These are phyloP conservation scores for Dimocarpus longan DNA, from an alignment of 345 rosid genomes.

Conservation along the genomic window DNA sequence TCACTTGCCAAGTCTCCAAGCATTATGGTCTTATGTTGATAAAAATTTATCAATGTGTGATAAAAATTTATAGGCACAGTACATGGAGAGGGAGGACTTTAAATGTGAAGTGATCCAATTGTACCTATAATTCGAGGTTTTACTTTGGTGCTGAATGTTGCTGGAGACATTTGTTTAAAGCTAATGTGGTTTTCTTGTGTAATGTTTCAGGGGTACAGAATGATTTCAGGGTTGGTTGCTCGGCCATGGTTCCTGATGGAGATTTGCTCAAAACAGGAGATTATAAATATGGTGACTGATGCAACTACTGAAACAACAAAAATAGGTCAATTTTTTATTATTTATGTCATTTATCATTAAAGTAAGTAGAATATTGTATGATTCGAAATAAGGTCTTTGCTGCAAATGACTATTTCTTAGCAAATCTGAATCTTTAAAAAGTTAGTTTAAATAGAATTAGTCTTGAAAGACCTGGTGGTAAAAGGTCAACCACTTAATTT, in stretches of 20 bases:
- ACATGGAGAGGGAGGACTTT: neutral
- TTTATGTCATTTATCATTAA: neutral
- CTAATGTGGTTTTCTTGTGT: slow-evolving; percentile 16
- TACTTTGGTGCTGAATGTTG: neutral
- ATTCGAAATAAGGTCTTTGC: neutral
- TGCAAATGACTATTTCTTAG: slow-evolving; percentile 4
- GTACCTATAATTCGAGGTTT: neutral
- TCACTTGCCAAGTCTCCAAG: neutral
- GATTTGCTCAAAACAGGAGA: slow-evolving; percentile 75
- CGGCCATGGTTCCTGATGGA: slow-evolving; percentile 88
- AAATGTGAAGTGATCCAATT: neutral
- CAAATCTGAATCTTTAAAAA: neutral
- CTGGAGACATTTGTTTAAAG: slow-evolving; percentile 7
- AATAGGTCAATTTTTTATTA: slow-evolving; percentile 49
- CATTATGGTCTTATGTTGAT: neutral
- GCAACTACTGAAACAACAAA: slow-evolving; percentile 68
- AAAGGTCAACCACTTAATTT: neutral
- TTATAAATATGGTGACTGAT: slow-evolving; percentile 62
- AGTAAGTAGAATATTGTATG: neutral
- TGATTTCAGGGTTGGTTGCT: slow-evolving; percentile 70
- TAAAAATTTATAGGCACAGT: neutral
- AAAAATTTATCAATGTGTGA: too few relatives aligned
- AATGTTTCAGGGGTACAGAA: slow-evolving; percentile 70
- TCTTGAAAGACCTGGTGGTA: neutral
- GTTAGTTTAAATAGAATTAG: neutral